These are phyloP conservation scores for Suillus placidus DNA, from an alignment of 768 basidiomycete genomes.

Conservation along the genomic window DNA sequence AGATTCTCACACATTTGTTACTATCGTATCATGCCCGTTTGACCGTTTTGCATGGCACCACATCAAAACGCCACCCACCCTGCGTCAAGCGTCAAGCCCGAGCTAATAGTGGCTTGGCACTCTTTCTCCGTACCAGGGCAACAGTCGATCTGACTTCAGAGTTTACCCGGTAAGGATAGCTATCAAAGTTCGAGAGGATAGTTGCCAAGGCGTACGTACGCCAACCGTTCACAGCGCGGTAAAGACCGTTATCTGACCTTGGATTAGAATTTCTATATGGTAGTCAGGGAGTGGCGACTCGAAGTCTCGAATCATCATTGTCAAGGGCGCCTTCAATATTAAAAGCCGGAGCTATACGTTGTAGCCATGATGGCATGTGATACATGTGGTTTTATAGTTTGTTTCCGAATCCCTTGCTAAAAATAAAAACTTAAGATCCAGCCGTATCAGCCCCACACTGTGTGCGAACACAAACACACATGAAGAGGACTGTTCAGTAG, in stretches of 20 bases:
- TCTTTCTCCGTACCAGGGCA: neutral
- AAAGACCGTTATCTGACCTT: slow-evolving; percentile 2
- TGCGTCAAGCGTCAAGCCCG: neutral
- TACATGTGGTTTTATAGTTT: slow-evolving; percentile 4
- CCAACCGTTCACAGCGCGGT: neutral
- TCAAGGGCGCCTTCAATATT: neutral
- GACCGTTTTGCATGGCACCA: neutral
- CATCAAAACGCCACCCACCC: neutral
- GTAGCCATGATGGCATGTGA: neutral
- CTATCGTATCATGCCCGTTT: neutral
- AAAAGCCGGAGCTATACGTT: slow-evolving; percentile 1
- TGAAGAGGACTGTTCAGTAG: neutral
- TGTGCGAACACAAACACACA: neutral
- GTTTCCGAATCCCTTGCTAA: neutral
- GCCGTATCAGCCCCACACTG: neutral
- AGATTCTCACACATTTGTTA: neutral
- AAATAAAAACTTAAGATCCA: neutral
- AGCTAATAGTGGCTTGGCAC: neutral
- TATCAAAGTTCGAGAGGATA: neutral
- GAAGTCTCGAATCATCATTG: neutral
- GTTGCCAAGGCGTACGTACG: slow-evolving; percentile 4
- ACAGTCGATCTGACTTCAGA: neutral
- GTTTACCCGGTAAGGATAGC: neutral
- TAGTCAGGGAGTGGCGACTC: neutral
- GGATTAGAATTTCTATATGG: neutral